A percentile compares a stretch with the other conserved stretches of the same genome.
Evolutionary conservation across 306 rosid species (phyloP).

Genomic region (Prunus fruticosa): DNA sequence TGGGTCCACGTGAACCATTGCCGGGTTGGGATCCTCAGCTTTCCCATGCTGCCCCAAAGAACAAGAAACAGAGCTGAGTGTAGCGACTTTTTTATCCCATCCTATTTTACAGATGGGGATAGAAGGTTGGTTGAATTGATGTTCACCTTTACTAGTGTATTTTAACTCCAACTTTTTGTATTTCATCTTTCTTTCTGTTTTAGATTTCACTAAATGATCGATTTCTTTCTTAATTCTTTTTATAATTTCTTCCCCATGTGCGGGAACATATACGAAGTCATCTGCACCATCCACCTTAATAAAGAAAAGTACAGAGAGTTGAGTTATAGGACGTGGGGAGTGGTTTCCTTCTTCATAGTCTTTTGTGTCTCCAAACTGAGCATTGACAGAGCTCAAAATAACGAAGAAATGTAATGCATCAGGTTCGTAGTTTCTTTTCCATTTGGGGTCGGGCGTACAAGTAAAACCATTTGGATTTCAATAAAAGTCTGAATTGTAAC

Average conservation of each 20-base stretch:
- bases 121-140: neutral
- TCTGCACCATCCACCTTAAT: too few relatives aligned
- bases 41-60: constrained; percentile 18
- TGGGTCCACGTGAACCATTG: constrained; percentile 17
- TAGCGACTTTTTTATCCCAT: neutral
- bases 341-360: too few relatives aligned
- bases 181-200: neutral
- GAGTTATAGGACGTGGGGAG: too few relatives aligned
- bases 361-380: too few relatives aligned
- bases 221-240: too few relatives aligned
- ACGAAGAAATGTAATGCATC: neutral
- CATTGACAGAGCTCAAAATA: too few relatives aligned
- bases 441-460: neutral
- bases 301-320: too few relatives aligned
- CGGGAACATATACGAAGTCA: too few relatives aligned
- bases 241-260: too few relatives aligned
- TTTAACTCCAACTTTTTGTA: neutral
- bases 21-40: constrained; percentile 29
- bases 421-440: neutral
- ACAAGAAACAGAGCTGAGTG: constrained; percentile 20
- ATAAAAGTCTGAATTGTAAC: neutral
- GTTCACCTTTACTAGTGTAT: neutral
- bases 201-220: neutral
- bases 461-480: neutral
- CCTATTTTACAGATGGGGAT: neutral